Percentiles rank a stretch among this genome's conserved stretches.
These are phyloP conservation scores for Mimosa bimucronata DNA, from an alignment of 306 rosid genomes.

Conservation along the genomic window DNA sequence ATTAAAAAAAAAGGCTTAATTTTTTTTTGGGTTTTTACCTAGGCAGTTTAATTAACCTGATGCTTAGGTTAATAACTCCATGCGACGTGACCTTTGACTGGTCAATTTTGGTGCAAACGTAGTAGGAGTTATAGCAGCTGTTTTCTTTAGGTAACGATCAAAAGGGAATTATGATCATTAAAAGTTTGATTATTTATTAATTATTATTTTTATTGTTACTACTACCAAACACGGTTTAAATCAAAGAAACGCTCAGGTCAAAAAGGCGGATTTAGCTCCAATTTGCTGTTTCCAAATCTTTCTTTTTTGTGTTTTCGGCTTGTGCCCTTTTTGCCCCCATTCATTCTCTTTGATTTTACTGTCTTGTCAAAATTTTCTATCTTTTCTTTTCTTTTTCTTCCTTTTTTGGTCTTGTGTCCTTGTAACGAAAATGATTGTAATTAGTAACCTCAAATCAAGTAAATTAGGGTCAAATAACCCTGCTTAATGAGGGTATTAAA, in stretches of 20 bases:
- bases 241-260: constrained; percentile 37
- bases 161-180: constrained; percentile 38
- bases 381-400: too few species aligned
- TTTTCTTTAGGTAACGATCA: constrained; percentile 24
- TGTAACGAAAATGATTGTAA: not conserved
- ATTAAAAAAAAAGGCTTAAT: not conserved
- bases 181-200: not conserved
- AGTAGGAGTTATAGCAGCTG: not conserved
- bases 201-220: constrained; percentile 13
- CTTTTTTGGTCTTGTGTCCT: not conserved
- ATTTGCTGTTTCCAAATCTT: not conserved
- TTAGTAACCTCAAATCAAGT: not conserved
- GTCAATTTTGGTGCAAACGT: constrained; percentile 28
- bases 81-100: constrained; percentile 41
- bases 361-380: not conserved
- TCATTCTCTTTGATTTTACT: constrained; percentile 9
- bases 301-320: constrained; percentile 43
- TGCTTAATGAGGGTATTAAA: not conserved
- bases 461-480: not conserved
- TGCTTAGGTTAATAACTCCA: constrained; percentile 8
- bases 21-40: not conserved
- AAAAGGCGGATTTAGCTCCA: constrained; percentile 38
- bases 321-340: constrained; percentile 17
- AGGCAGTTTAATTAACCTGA: not conserved
- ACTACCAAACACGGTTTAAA: constrained; percentile 41